phyloP scores from a whole-genome alignment of 2,329 filamentous ascomycete genomes.

The Myriosclerotinia scirpicola region DNA sequence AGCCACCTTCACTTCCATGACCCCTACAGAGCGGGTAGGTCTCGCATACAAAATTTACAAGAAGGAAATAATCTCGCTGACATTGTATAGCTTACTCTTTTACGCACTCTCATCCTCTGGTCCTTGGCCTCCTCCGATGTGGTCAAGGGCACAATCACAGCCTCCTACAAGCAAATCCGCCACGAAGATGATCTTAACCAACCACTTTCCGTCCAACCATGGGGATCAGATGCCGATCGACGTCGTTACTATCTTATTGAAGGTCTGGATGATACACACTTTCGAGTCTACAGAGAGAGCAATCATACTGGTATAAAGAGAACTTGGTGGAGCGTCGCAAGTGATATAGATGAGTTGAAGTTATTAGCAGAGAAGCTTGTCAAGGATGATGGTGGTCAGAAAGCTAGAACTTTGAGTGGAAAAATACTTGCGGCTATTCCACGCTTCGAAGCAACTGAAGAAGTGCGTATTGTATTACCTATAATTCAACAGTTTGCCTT shows the following conservation, averaged over 20 bases:
- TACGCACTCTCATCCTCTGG: constrained; percentile 78
- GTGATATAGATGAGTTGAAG: constrained; percentile 82
- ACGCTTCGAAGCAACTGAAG: constrained; percentile 89
- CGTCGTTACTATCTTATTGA: constrained; percentile 92
- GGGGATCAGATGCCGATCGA: constrained; percentile 87
- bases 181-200: constrained; percentile 79
- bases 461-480: constrained; percentile 53
- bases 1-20: constrained; percentile 79
- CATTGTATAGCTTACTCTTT: constrained; percentile 16
- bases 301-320: constrained; percentile 73
- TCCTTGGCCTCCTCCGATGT: constrained; percentile 83
- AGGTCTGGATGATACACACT: constrained; percentile 89
- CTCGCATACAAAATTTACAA: not conserved
- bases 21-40: constrained; percentile 74
- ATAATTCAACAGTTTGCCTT: not conserved
- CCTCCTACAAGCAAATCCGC: constrained; percentile 83
- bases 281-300: constrained; percentile 91
- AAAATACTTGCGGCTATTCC: constrained; percentile 79
- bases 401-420: constrained; percentile 74
- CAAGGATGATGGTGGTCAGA: constrained; percentile 73
- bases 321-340: constrained; percentile 92
- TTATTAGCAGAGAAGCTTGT: constrained; percentile 73
- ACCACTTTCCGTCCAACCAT: constrained; percentile 83
- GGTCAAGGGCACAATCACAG: constrained; percentile 77
- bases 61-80: constrained; percentile 4